Percentiles rank a stretch among this genome's conserved stretches.
Evolutionary conservation across 352 stramenopile species (phyloP).

Genomic region (Phytophthora cryptogea): DNA sequence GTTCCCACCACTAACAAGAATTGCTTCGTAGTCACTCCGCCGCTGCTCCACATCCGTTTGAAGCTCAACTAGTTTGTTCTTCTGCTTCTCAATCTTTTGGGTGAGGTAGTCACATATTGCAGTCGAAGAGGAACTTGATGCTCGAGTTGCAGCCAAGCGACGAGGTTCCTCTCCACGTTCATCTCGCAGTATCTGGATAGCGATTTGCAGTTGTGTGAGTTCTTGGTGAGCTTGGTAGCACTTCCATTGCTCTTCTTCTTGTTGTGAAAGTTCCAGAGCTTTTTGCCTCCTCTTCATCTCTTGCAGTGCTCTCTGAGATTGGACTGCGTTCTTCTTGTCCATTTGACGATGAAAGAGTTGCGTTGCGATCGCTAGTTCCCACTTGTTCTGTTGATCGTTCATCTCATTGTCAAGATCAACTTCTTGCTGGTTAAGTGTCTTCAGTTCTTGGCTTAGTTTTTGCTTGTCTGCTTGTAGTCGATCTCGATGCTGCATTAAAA

Average conservation of each 20-base stretch:
- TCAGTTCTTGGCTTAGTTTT: constrained; percentile 33
- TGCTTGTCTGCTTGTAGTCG: constrained; percentile 44
- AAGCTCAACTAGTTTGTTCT: constrained; percentile 44
- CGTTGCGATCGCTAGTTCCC: constrained; percentile 50
- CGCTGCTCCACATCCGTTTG: constrained; percentile 33
- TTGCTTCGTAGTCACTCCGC: constrained; percentile 43
- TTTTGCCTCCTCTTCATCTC: constrained; percentile 50
- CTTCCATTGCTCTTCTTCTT: constrained; percentile 64
- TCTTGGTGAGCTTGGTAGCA: constrained; percentile 62
- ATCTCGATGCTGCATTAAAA: constrained; percentile 40
- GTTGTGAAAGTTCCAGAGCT: constrained; percentile 43
- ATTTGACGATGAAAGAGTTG: constrained; percentile 58
- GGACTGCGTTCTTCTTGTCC: constrained; percentile 29
- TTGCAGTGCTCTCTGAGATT: constrained; percentile 20
- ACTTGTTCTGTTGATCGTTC: constrained; percentile 37
- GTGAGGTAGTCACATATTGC: constrained; percentile 50
- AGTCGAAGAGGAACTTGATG: constrained; percentile 25
- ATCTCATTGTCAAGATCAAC: constrained; percentile 39
- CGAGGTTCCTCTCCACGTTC: constrained; percentile 12
- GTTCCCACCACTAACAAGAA: constrained; percentile 46
- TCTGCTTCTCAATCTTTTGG: constrained; percentile 53
- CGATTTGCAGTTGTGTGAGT: constrained; percentile 62
- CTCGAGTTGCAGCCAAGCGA: constrained; percentile 15
- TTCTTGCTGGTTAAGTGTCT: constrained; percentile 32
- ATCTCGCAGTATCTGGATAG: constrained; percentile 44